phyloP scores from a whole-genome alignment of 805 yeast genomes.

The Ogataea naganishii region DNA sequence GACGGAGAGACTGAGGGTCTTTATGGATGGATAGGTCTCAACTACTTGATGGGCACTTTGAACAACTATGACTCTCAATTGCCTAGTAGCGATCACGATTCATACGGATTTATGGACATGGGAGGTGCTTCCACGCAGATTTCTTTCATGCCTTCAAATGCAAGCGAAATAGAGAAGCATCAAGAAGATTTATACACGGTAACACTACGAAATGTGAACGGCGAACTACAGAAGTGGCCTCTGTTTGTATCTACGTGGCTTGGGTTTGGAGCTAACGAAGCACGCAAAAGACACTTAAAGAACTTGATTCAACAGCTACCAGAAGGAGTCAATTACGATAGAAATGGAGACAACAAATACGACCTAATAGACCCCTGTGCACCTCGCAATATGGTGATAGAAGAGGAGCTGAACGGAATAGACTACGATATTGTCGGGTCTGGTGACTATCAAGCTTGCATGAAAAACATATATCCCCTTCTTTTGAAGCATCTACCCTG shows the following conservation, averaged over 20 bases:
- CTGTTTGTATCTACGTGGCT: constrained; percentile 95
- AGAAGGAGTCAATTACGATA: constrained; percentile 33
- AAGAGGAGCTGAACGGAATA: constrained; percentile 37
- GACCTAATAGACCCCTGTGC: constrained; percentile 69
- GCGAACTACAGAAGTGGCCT: constrained; percentile 66
- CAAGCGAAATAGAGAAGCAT: constrained; percentile 54
- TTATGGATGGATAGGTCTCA: constrained; percentile 92
- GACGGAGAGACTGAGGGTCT: constrained; percentile 94
- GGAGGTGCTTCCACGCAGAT: constrained; percentile 98
- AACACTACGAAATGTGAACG: constrained; percentile 58
- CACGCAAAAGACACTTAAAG: constrained; percentile 65
- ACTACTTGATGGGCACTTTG: constrained; percentile 67
- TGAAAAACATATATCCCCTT: constrained; percentile 65
- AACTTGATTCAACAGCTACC: constrained; percentile 40
- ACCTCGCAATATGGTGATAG: constrained; percentile 50
- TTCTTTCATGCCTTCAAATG: constrained; percentile 76
- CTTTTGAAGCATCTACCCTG: constrained; percentile 77
- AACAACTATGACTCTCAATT: constrained; percentile 31
- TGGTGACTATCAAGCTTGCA: constrained; percentile 73
- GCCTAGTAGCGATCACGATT: constrained; percentile 22
- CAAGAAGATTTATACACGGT: constrained; percentile 65
- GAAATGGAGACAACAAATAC: constrained; percentile 36
- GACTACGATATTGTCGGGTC: constrained; percentile 55
- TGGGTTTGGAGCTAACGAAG: constrained; percentile 96
- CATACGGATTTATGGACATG: constrained; percentile 97